Evolutionary conservation across 768 basidiomycete genomes (phyloP), one percentile per base, ranked within the genome.

Genomic region (Hemileccinum rubropunctum): DNA sequence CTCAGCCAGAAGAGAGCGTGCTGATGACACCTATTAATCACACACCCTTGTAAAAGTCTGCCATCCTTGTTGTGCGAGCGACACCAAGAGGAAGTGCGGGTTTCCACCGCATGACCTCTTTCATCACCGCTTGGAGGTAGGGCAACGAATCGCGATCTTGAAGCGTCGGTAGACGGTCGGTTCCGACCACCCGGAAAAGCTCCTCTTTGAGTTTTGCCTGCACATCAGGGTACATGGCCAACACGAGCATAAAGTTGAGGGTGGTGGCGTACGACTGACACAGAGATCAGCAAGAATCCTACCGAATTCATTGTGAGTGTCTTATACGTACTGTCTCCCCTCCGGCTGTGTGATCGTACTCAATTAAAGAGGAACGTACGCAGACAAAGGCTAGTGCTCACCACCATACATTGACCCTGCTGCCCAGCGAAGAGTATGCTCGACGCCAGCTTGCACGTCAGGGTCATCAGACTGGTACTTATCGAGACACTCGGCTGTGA

Each of bases 141-240:
- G 81, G 80, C 5, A 84, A 67, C 6, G 64, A 60, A 39, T 76
- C 63, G 15, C 56, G 56, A 51, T 58, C 56, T 13, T 53, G 36
- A 13, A 50, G 35, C 7, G 53, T 68, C 0, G 82, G 82, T 1
- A 83, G 66, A n/a, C 80, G 69, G 5, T 72, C 77, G 1, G 17
- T 42, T 46, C 53, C 77, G 51, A 82, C 62, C 4, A 81, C 74
- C 1, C 70, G 48, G 50, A 78, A 77, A 4, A 84, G 69, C 55
- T 83, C 83, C 15, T 66, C 72, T 50, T 80, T 81, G 0, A 78
- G 77, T 52, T 75, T 76, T 53, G 65, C 71, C 59, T 77, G 75
- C 9, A 81, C 76, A 5, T 79, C 76, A 68, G 65, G 56, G 50
- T 60, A 57, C 21, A 52, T 49, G 12, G 48, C 45, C 42, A 57